These are phyloP conservation scores for Collybia nuda DNA, from an alignment of 768 basidiomycete species.

Conservation along the genomic window DNA sequence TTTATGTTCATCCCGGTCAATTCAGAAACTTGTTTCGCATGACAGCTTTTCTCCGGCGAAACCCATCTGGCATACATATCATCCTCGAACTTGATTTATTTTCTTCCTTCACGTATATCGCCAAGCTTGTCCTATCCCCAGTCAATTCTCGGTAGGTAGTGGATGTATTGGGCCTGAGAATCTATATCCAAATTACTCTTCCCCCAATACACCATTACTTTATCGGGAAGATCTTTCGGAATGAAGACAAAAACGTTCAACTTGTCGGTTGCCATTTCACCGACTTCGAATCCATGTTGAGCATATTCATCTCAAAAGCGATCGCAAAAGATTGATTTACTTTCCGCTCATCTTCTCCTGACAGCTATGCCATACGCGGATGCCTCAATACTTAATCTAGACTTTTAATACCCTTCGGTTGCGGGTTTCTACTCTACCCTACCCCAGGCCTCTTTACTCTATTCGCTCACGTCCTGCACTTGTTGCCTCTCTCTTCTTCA, in stretches of 20 bases:
- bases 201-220: constrained; percentile 23
- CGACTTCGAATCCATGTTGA: constrained; percentile 25
- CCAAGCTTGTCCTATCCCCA: constrained; percentile 7
- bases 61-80: constrained; percentile 6
- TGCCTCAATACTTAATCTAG: constrained; percentile 15
- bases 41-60: constrained; percentile 2
- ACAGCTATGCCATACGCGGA: constrained; percentile 18
- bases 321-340: constrained; percentile 26
- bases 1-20: constrained; percentile 4
- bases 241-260: constrained; percentile 9
- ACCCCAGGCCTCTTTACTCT: not conserved
- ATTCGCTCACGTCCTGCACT: not conserved
- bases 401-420: constrained; percentile 4
- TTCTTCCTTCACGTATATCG: not conserved
- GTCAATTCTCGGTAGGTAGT: constrained; percentile 1
- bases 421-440: not conserved
- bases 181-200: constrained; percentile 20
- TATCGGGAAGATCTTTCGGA: constrained; percentile 36
- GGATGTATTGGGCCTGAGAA: constrained; percentile 29
- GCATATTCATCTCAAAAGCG: constrained; percentile 28
- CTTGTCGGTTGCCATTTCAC: constrained; percentile 26
- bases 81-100: not conserved
- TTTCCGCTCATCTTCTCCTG: constrained; percentile 21
- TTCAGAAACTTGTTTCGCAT: constrained; percentile 2
- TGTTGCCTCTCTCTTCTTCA: not conserved